These are phyloP conservation scores for Saksenaea vasiformis DNA, from an alignment of 371 early-diverging fungal species.

Conservation along the genomic window DNA sequence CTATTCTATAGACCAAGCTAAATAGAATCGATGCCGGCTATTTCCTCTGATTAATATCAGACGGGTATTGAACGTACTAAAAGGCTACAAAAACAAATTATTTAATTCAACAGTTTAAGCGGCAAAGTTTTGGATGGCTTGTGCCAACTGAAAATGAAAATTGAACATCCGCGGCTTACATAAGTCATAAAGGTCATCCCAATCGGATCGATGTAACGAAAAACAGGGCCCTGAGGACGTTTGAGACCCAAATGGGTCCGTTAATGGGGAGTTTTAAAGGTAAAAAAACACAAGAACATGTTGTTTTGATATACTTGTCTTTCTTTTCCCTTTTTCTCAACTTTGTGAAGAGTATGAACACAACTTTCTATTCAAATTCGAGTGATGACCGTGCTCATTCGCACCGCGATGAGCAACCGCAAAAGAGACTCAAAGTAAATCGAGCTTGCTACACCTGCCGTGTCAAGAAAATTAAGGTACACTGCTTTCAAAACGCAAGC, in stretches of 20 bases:
- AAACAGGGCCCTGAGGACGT: not conserved
- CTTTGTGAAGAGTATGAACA: not conserved
- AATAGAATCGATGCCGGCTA: no score
- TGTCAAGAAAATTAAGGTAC: constrained; percentile 55
- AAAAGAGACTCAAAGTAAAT: constrained; percentile 48
- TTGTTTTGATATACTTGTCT: not conserved
- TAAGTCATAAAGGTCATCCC: not conserved
- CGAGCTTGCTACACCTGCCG: constrained; percentile 51
- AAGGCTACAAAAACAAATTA: no score
- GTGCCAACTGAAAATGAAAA: not conserved
- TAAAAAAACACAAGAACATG: not conserved
- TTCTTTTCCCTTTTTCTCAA: not conserved
- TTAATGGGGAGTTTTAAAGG: not conserved
- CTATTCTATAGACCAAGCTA: no score
- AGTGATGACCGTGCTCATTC: not conserved
- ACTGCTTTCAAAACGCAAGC: not conserved
- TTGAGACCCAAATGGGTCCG: not conserved
- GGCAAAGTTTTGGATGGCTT: no score
- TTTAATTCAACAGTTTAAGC: no score
- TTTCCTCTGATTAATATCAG: no score
- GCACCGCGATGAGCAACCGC: constrained; percentile 7
- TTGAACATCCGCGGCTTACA: not conserved
- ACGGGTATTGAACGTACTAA: no score
- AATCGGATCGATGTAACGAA: not conserved
- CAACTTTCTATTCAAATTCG: not conserved